Conservation (phyloP, 768 basidiomycete species). For the Russula abietina region DNA sequence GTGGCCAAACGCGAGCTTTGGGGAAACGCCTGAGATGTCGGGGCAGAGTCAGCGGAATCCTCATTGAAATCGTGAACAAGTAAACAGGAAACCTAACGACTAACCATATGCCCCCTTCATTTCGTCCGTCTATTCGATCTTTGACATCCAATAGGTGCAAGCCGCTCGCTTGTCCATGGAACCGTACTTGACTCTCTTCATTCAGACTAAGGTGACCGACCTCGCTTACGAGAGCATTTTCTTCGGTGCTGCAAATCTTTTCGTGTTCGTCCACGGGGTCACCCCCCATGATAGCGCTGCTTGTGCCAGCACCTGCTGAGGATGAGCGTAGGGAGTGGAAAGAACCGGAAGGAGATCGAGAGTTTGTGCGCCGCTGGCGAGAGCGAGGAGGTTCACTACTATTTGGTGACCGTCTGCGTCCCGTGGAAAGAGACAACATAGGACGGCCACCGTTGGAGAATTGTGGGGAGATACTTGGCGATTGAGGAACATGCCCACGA, state of each 20-base stretch:
- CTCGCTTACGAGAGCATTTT: slow-evolving; percentile 54
- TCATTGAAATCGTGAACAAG: slow-evolving; percentile 12
- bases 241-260: slow-evolving; percentile 27
- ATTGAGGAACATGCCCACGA: slow-evolving; percentile 27
- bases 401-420: slow-evolving; percentile 1
- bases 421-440: slow-evolving; percentile 15
- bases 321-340: slow-evolving; percentile 15
- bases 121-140: slow-evolving; percentile 56
- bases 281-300: slow-evolving; percentile 3
- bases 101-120: slow-evolving; percentile 72
- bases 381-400: slow-evolving; percentile 18
- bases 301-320: slow-evolving; percentile 12
- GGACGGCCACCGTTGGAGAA: slow-evolving; percentile 9
- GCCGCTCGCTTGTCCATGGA: slow-evolving; percentile 81
- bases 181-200: slow-evolving; percentile 80
- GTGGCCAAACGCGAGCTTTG: slow-evolving; percentile 85
- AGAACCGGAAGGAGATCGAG: slow-evolving; percentile 19
- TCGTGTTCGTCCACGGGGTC: slow-evolving; percentile 26
- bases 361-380: slow-evolving; percentile 12
- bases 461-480: slow-evolving; percentile 21
- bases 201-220: slow-evolving; percentile 84
- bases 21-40: slow-evolving; percentile 62
- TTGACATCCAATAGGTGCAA: slow-evolving; percentile 63
- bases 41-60: slow-evolving; percentile 25
- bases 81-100: slow-evolving; percentile 27